Evolutionary conservation across 495 filamentous ascomycete genomes (phyloP).

Genomic region (Hyphodiscus hymeniophilus): DNA sequence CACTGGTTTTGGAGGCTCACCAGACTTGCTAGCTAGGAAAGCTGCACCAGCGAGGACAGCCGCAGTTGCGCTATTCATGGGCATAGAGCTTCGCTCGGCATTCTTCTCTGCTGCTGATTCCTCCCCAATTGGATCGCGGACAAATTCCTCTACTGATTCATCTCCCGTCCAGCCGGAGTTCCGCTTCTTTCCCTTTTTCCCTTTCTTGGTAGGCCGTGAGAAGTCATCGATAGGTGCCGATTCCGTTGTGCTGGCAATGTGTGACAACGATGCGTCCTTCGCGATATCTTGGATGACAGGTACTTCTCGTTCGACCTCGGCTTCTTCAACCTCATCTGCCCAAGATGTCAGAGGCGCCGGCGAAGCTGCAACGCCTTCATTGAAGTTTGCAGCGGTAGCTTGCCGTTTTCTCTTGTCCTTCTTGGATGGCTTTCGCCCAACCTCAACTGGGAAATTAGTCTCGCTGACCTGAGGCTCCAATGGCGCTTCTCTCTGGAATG

Average conservation of each 20-base stretch:
- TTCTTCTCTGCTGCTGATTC: conserved; percentile 1
- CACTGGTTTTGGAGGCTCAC: conserved; percentile 11
- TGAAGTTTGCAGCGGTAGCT: conserved; percentile 8
- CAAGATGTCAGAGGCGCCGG: conserved; percentile 14
- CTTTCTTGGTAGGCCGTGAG: conserved; percentile 20
- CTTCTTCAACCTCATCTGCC: conserved; percentile 23
- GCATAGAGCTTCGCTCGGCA: conserved; percentile 4
- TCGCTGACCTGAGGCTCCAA: conserved; percentile 2
- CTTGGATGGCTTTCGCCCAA: conserved; percentile 19
- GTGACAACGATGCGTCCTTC: conserved; percentile 19
- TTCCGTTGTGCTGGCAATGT: conserved; percentile 19
- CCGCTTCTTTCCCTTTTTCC: conserved; percentile 22
- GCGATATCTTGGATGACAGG: conserved; percentile 23
- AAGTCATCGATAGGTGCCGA: conserved; percentile 16
- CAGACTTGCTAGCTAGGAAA: conserved; percentile 22
- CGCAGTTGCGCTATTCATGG: conserved; percentile 6
- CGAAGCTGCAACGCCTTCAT: neutral
- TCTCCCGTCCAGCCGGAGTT: conserved; percentile 1
- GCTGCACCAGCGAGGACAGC: conserved; percentile 23
- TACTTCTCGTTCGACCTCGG: conserved; percentile 13
- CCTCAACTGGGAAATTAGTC: conserved; percentile 12
- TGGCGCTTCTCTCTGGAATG: no score
- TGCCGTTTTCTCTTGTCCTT: conserved; percentile 26
- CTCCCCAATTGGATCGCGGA: neutral
- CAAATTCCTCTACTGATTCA: neutral